Evolutionary conservation across 1,139 yeast species (phyloP).

Genomic region (Candida mesenterica): DNA sequence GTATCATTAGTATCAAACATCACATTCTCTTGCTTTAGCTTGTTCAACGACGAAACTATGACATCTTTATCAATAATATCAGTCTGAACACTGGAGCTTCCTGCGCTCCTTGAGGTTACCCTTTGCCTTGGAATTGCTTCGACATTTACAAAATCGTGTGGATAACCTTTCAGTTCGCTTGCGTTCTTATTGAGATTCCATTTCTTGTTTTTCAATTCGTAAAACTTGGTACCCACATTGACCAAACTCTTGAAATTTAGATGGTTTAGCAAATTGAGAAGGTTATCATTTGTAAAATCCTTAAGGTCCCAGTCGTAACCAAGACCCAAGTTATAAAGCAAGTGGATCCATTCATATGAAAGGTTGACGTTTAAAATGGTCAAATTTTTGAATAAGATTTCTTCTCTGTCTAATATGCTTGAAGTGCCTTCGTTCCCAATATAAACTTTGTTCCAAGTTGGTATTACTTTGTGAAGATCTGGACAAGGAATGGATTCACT

Average conservation of each 20-base stretch:
- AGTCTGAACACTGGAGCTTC: too few relatives aligned
- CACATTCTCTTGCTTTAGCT: slow-evolving; percentile 26
- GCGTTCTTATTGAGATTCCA: not conserved
- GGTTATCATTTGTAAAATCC: slow-evolving; percentile 32
- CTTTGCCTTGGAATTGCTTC: not conserved
- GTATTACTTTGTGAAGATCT: slow-evolving; percentile 26
- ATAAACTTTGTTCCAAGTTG: slow-evolving; percentile 40
- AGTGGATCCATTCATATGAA: slow-evolving; percentile 38
- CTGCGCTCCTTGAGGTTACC: not conserved
- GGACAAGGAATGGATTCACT: slow-evolving; percentile 48
- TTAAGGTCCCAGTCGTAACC: slow-evolving; percentile 40
- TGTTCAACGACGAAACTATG: slow-evolving; percentile 22
- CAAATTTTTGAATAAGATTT: slow-evolving; percentile 34
- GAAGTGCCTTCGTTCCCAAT: slow-evolving; percentile 26
- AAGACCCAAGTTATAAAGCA: slow-evolving; percentile 38
- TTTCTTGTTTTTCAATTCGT: slow-evolving; percentile 19
- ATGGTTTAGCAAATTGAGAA: slow-evolving; percentile 31
- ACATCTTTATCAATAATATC: slow-evolving; percentile 17
- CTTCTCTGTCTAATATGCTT: slow-evolving; percentile 18
- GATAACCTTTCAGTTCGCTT: not conserved
- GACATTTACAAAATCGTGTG: not conserved
- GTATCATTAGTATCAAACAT: slow-evolving; percentile 33
- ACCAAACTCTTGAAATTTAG: slow-evolving; percentile 27
- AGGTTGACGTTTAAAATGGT: slow-evolving; percentile 28
- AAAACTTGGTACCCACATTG: slow-evolving; percentile 25